Evolutionary conservation across 768 basidiomycete species (phyloP), one percentile per base, ranked within the genome.

Genomic region (Pleurotus citrinopileatus): DNA sequence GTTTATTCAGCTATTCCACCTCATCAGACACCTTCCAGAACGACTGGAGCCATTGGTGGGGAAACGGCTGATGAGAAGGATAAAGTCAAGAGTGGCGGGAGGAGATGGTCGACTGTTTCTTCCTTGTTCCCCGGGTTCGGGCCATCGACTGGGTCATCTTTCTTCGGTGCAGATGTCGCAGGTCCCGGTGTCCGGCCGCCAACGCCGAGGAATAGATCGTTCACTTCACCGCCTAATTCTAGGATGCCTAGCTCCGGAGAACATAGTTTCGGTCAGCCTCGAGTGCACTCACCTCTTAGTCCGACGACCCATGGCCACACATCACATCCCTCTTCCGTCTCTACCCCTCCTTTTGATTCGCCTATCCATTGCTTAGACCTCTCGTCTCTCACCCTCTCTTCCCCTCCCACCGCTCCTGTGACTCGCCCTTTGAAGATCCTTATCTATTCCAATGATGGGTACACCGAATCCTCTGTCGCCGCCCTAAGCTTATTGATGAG

Each of bases 391-490:
- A 51, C 58, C 36, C 42, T 63, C 62, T 40, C 58, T 64, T 56
- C 59, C 34, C 55, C 55, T 42, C 59, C 65, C 25, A 52, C 60
- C 38, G 15, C 53, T 34, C 61, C 44, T 46, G 59, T 53, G 38
- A 79, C 81, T 25, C 75, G 79, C 26, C 89, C 88, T 4, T 72
- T 85, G 52, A 91, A 91, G 64, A 72, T 94, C 52, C 78, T 94
- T 57, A 67, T 94, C 25, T 90, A 92, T 68, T 89, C 87, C 15
- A 80, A 86, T 15, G 93, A 95, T 66, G 93, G 91, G 45, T 94
- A 96, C 73, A 98, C 96, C 20, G 95, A 98, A 68, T 89, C 91
- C 8, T 89, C 88, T 22, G 84, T 95, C 4, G 84, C 93, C 50
- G 94, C 94, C 19, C 76, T 98, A 51, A 83, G 84, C 58, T 81